Percentiles rank a stretch among this genome's conserved stretches.
These are phyloP conservation scores for Arctium minus DNA, from an alignment of 129 eudicot genomes.

Conservation along the genomic window DNA sequence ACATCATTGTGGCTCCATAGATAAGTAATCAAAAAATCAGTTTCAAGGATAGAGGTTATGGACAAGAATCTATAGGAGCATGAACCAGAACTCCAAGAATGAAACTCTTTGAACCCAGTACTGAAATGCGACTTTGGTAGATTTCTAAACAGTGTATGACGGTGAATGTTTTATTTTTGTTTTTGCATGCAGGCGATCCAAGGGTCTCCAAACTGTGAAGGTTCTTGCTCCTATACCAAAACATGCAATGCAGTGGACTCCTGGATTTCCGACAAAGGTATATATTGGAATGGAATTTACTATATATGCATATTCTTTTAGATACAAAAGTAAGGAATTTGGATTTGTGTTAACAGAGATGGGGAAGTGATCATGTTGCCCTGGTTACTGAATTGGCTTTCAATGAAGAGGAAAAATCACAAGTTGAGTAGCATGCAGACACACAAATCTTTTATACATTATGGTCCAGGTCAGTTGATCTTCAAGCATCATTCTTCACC, in stretches of 20 bases:
- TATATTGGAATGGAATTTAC: background rate
- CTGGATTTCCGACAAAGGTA: constrained; percentile 94
- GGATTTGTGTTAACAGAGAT: constrained; percentile 53
- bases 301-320: background rate
- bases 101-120: background rate
- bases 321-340: background rate
- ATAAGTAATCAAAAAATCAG: too few relatives aligned
- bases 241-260: constrained; percentile 76
- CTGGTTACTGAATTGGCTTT: constrained; percentile 88
- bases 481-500: too few relatives aligned
- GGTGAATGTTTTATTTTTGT: background rate
- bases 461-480: background rate
- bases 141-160: background rate
- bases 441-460: background rate
- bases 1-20: background rate
- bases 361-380: constrained; percentile 98
- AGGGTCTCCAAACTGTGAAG: constrained; percentile 78
- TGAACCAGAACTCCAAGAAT: background rate
- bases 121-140: background rate
- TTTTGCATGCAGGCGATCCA: constrained; percentile 67
- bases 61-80: background rate
- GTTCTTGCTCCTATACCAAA: constrained; percentile 90
- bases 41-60: too few relatives aligned
- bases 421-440: constrained; percentile 11
- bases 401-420: constrained; percentile 29